Percentiles rank a stretch among this genome's conserved stretches.
Conservation (phyloP, 2,329 filamentous ascomycete species). For the Colletotrichum incanum region DNA sequence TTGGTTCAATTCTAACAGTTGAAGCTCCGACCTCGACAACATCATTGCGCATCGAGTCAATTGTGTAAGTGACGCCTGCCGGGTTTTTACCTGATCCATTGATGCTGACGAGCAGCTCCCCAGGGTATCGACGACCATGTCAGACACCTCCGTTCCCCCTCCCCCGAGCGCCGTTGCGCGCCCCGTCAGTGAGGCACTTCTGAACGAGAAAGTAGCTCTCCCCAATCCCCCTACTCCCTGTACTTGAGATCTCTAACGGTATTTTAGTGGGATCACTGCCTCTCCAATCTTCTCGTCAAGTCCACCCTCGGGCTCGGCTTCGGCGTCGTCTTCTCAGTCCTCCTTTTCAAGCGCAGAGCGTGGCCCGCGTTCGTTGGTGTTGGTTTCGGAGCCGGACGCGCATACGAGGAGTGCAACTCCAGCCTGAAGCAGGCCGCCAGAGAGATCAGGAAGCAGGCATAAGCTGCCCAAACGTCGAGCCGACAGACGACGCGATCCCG, state of each 20-base stretch:
- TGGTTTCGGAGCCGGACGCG: slow-evolving; percentile 95
- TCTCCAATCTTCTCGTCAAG: slow-evolving; percentile 97
- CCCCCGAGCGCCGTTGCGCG: slow-evolving; percentile 78
- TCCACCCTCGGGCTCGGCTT: slow-evolving; percentile 96
- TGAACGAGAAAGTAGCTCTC: slow-evolving; percentile 92
- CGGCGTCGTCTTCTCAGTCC: slow-evolving; percentile 97
- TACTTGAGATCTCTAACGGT: slow-evolving; percentile 37
- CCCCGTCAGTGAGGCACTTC: slow-evolving; percentile 96
- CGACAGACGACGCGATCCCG: slow-evolving; percentile 45
- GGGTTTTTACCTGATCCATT: slow-evolving; percentile 38
- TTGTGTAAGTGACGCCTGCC: slow-evolving; percentile 35
- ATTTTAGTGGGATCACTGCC: slow-evolving; percentile 94
- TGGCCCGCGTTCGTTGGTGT: slow-evolving; percentile 97
- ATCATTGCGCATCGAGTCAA: slow-evolving; percentile 39
- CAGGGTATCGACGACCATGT: slow-evolving; percentile 59
- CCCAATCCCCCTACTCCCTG: neutral
- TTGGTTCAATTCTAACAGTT: slow-evolving; percentile 39
- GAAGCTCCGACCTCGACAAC: slow-evolving; percentile 37
- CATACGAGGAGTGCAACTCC: slow-evolving; percentile 98
- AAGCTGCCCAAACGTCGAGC: slow-evolving; percentile 42
- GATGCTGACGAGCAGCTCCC: slow-evolving; percentile 43
- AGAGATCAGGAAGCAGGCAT: slow-evolving; percentile 70
- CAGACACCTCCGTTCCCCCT: slow-evolving; percentile 68
- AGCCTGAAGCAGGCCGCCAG: slow-evolving; percentile 75
- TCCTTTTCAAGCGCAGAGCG: slow-evolving; percentile 97